Evolutionary conservation across 129 eudicot species (phyloP).

Genomic region (Artemisia argyi): DNA sequence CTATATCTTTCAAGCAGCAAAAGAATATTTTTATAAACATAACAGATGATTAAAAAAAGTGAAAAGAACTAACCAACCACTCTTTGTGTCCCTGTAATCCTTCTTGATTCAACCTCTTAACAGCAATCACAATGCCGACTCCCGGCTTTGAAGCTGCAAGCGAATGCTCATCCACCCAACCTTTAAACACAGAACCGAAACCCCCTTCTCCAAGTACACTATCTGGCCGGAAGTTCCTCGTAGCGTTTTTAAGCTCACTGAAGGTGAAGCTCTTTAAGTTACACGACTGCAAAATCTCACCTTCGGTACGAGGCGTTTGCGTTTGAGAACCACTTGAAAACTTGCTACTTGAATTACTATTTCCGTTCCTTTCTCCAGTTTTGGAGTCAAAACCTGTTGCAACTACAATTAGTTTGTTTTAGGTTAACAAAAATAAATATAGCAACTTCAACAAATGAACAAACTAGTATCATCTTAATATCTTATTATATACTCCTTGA

Average conservation of each 20-base stretch:
- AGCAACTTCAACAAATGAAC: background rate
- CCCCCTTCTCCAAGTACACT: constrained; percentile 88
- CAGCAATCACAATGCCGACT: constrained; percentile 66
- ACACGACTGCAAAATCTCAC: constrained; percentile 66
- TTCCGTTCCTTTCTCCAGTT: constrained; percentile 48
- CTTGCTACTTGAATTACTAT: constrained; percentile 60
- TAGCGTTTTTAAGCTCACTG: constrained; percentile 58
- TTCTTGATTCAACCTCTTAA: constrained; percentile 77
- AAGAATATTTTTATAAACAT: background rate
- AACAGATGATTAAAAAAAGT: constrained; percentile 14
- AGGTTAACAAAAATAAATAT: background rate
- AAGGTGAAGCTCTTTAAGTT: constrained; percentile 69
- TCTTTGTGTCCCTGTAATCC: constrained; percentile 90
- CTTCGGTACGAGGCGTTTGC: constrained; percentile 73
- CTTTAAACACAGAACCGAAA: constrained; percentile 85
- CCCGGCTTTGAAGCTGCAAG: constrained; percentile 72
- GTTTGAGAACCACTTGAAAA: constrained; percentile 53
- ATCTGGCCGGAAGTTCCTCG: constrained; percentile 81
- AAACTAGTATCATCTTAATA: background rate
- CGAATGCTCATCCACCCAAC: constrained; percentile 81
- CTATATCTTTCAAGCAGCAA: no score
- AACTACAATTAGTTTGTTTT: background rate
- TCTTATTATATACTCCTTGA: background rate
- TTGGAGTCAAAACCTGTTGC: constrained; percentile 46
- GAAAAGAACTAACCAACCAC: constrained; percentile 66